A percentile compares a stretch with the other conserved stretches of the same genome.
These are phyloP conservation scores for Trichoderma aggressivum DNA, from an alignment of 2,329 filamentous ascomycete species.

Conservation along the genomic window DNA sequence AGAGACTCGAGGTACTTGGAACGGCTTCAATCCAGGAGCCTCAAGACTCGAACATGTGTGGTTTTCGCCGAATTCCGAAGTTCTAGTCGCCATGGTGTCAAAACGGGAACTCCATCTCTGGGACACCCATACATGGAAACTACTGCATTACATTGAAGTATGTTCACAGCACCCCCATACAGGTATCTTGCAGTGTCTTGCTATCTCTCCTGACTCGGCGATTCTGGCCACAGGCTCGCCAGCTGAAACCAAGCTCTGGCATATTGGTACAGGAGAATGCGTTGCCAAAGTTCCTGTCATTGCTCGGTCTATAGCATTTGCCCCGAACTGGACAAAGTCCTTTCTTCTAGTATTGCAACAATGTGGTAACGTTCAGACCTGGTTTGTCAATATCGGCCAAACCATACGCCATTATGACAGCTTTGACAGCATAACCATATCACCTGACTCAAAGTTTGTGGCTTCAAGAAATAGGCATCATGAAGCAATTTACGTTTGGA, in stretches of 20 bases:
- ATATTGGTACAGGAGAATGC: not conserved
- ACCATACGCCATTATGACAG: too few relatives aligned
- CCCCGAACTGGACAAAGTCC: not conserved
- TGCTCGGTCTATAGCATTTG: rapidly evolving
- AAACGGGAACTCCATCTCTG: not conserved
- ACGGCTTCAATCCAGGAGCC: too few relatives aligned
- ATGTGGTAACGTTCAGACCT: rapidly evolving
- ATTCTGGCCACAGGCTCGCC: rapidly evolving
- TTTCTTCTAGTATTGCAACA: not conserved
- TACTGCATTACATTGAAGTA: not conserved
- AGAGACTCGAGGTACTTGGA: too few relatives aligned
- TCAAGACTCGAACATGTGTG: not conserved
- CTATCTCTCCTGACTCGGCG: not conserved
- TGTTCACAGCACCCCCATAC: too few relatives aligned
- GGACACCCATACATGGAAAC: not conserved
- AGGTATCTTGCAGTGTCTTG: not conserved
- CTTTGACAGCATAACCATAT: not conserved
- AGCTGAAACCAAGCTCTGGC: not conserved
- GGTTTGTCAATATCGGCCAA: not conserved
- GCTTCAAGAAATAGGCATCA: not conserved
- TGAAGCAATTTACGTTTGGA: not conserved
- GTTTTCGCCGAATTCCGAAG: not conserved
- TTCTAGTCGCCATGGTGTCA: not conserved
- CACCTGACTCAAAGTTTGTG: not conserved
- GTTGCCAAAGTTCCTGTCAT: rapidly evolving